Evolutionary conservation across 805 yeast species (phyloP).

Genomic region (Maudiozyma saulgeensis): DNA sequence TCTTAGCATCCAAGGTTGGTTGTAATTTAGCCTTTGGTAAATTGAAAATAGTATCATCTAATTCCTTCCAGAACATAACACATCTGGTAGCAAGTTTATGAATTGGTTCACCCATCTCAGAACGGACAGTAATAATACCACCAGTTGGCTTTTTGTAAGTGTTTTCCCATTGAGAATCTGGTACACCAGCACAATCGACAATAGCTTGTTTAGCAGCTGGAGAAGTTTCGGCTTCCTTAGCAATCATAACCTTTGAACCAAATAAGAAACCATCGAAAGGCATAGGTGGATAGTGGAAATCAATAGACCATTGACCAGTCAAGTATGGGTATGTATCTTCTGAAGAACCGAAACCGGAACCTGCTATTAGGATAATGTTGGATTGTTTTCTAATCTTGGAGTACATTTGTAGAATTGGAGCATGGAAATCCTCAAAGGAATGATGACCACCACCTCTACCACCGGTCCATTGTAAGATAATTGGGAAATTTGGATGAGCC

Average conservation of each 20-base stretch:
- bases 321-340: constrained; percentile 96
- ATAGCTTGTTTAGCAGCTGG: constrained; percentile 89
- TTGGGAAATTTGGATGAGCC: constrained; percentile 93
- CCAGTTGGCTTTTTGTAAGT: constrained; percentile 94
- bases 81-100: constrained; percentile 98
- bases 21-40: constrained; percentile 82
- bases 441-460: constrained; percentile 99
- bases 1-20: constrained; percentile 74
- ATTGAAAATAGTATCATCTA: constrained; percentile 87
- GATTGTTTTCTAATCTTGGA: constrained; percentile 84
- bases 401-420: constrained; percentile 93
- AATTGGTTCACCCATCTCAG: constrained; percentile 99
- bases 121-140: constrained; percentile 90
- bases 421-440: constrained; percentile 98
- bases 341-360: constrained; percentile 96
- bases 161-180: constrained; percentile 82
- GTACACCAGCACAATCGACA: constrained; percentile 83
- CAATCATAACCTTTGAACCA: constrained; percentile 96
- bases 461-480: constrained; percentile 98
- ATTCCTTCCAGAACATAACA: constrained; percentile 93
- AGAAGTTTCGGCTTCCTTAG: constrained; percentile 91
- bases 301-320: constrained; percentile 92
- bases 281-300: constrained; percentile 91
- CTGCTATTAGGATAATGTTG: constrained; percentile 87
- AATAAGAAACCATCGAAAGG: constrained; percentile 96